Conservation (phyloP, 345 rosid species). For the Populus alba region DNA sequence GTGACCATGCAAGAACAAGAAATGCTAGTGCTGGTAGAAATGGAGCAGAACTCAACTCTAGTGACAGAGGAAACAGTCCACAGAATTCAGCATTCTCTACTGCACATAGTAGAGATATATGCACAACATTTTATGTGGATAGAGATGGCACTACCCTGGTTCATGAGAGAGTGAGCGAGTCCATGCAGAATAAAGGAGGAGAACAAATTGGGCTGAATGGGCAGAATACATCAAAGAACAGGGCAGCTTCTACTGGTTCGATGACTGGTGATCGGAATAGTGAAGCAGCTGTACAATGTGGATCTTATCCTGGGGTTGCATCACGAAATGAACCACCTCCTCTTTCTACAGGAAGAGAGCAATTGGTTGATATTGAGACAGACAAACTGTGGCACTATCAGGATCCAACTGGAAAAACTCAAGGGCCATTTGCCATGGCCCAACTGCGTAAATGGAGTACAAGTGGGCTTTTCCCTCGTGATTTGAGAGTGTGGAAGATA, state of each 20-base stretch:
- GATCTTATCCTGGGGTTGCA: conserved; percentile 26
- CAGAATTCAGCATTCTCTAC: conserved; percentile 29
- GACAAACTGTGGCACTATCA: conserved; percentile 74
- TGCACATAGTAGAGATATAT: conserved; percentile 27
- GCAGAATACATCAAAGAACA: conserved; percentile 26
- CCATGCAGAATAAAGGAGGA: conserved; percentile 14
- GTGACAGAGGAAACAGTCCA: conserved; percentile 37
- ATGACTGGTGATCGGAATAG: conserved; percentile 14
- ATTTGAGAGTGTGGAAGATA: conserved; percentile 69
- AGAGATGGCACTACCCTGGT: conserved; percentile 32
- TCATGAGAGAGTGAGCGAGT: conserved; percentile 26
- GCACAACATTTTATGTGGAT: conserved; percentile 24
- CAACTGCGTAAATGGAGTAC: conserved; percentile 73
- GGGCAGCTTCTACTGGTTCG: conserved; percentile 26
- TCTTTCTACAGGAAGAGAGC: conserved; percentile 36
- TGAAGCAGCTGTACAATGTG: conserved; percentile 13
- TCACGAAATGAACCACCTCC: conserved; percentile 31
- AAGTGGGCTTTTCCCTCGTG: conserved; percentile 67
- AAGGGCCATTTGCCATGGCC: conserved; percentile 80
- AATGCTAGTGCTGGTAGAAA: conserved; percentile 32
- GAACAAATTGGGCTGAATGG: conserved; percentile 14
- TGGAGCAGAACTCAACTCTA: conserved; percentile 29
- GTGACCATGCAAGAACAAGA: conserved; percentile 24
- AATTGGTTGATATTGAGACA: conserved; percentile 43
- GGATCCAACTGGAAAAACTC: conserved; percentile 76